These are phyloP conservation scores for Pyricularia sp. DNA, from an alignment of 2,329 filamentous ascomycete genomes.

Conservation along the genomic window DNA sequence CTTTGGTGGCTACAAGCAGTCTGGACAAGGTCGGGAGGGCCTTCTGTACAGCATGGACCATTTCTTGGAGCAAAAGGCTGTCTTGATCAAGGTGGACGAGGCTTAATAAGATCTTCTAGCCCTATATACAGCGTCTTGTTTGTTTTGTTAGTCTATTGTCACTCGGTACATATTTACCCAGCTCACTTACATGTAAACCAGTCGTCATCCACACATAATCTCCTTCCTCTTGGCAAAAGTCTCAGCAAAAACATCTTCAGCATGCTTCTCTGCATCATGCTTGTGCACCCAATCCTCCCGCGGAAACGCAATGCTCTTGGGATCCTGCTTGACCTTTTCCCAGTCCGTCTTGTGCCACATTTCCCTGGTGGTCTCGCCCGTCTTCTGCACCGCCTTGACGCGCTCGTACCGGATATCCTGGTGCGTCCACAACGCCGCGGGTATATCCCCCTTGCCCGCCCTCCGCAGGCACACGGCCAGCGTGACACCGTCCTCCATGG, in stretches of 20 bases:
- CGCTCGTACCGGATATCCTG: conserved; percentile 37
- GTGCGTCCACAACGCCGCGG: conserved; percentile 30
- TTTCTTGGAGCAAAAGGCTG: conserved; percentile 20
- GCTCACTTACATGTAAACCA: not conserved
- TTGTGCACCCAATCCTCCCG: conserved; percentile 42
- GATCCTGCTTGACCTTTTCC: conserved; percentile 35
- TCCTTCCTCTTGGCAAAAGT: conserved; percentile 11
- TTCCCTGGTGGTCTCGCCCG: conserved; percentile 38
- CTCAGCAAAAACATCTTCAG: conserved; percentile 27
- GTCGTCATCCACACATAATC: not conserved
- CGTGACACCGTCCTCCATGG: conserved; percentile 39
- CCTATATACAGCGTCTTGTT: not conserved
- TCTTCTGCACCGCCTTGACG: conserved; percentile 38
- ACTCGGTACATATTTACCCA: not conserved
- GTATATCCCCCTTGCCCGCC: conserved; percentile 25
- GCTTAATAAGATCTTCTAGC: not conserved
- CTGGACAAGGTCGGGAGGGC: conserved; percentile 25
- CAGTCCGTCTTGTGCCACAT: conserved; percentile 48
- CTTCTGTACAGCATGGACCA: conserved; percentile 23
- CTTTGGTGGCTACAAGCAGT: conserved; percentile 30
- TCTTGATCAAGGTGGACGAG: conserved; percentile 14
- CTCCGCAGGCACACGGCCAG: conserved; percentile 33
- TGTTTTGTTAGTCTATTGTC: not conserved
- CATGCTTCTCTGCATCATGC: conserved; percentile 38
- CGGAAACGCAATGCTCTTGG: conserved; percentile 35